Percentiles rank a stretch among this genome's conserved stretches.
Conservation (phyloP, 176 grass and related monocot genomes). For the Avena atlantica region DNA sequence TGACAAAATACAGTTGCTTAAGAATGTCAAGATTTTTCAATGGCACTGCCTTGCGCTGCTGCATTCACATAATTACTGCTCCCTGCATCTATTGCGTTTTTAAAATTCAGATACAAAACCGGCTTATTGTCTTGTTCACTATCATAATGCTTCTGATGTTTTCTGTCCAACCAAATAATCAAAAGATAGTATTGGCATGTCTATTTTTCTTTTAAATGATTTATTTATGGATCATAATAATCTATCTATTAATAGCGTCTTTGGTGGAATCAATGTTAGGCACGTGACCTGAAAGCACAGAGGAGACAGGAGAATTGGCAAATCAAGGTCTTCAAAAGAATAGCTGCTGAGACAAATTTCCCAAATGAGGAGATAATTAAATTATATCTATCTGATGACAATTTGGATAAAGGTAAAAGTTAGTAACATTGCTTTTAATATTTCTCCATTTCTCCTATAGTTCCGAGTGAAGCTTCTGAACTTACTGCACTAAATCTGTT, state of each 20-base stretch:
- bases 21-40: background rate
- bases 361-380: conserved; percentile 89
- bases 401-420: conserved; percentile 62
- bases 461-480: background rate
- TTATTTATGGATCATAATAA: conserved; percentile 15
- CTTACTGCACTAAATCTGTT: background rate
- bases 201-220: conserved; percentile 35
- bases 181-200: background rate
- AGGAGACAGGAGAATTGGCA: conserved; percentile 80
- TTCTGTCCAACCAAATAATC: conserved; percentile 18
- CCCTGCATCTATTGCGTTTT: no score
- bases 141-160: conserved; percentile 24
- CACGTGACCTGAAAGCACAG: conserved; percentile 62
- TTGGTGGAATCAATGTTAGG: conserved; percentile 56
- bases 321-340: conserved; percentile 80
- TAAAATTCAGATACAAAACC: no score
- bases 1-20: background rate
- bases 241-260: conserved; percentile 19
- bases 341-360: conserved; percentile 79
- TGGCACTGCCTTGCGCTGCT: no score
- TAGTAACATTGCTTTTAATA: background rate
- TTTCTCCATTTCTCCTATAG: background rate
- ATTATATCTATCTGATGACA: conserved; percentile 75
- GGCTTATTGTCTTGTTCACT: background rate
- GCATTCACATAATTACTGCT: no score